Evolutionary conservation across 805 yeast species (phyloP).

Genomic region (Grigorovia humatica): DNA sequence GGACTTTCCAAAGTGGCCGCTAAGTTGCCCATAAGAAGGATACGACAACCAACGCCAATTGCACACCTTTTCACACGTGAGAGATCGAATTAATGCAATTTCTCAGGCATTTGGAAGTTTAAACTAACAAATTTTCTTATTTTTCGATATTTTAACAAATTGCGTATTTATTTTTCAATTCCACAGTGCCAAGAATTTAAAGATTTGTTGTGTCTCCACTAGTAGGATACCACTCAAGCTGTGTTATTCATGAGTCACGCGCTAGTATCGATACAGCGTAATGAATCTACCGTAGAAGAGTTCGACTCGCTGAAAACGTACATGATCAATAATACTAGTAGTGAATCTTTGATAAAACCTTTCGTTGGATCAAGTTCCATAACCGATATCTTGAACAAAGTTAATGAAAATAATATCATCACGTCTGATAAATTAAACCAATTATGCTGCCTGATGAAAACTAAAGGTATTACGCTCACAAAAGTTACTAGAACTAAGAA

Average conservation of each 20-base stretch:
- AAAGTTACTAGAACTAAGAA: constrained; percentile 26
- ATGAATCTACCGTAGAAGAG: neutral
- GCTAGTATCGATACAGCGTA: neutral
- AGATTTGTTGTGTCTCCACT: neutral
- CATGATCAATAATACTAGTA: neutral
- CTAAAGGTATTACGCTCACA: constrained; percentile 15
- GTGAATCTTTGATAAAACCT: neutral
- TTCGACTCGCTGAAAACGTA: neutral
- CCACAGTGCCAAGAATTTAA: too few species aligned
- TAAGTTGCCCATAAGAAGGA: neutral
- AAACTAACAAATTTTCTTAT: neutral
- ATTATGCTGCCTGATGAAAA: constrained; percentile 8
- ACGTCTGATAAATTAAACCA: constrained; percentile 6
- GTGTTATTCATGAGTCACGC: neutral
- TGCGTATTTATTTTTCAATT: neutral
- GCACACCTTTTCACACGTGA: neutral
- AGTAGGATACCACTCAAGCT: neutral
- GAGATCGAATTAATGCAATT: neutral
- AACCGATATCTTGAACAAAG: constrained; percentile 9
- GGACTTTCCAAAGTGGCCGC: neutral
- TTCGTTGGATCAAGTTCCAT: neutral
- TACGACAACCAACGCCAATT: constrained; percentile 17
- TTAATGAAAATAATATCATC: constrained; percentile 3
- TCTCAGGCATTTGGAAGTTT: too few species aligned
- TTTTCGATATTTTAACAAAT: neutral